A percentile compares a stretch with the other conserved stretches of the same genome.
phyloP scores from a whole-genome alignment of 495 filamentous ascomycete species.

The Parmelia sp. region DNA sequence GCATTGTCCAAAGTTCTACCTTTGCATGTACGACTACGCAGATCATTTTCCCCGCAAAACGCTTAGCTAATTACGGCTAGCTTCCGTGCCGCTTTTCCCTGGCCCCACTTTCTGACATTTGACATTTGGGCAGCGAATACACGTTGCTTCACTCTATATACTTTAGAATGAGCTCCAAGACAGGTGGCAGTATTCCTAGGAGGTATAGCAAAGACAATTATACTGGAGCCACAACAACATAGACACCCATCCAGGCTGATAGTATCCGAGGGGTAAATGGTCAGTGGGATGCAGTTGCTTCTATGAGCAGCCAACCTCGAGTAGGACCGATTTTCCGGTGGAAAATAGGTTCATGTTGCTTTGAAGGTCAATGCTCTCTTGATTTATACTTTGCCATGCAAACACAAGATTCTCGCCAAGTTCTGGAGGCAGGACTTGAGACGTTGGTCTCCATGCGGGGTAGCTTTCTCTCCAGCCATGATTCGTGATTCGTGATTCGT shows the following conservation, averaged over 20 bases:
- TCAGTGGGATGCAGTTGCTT: too few relatives aligned
- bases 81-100: neutral
- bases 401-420: neutral
- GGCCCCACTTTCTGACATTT: neutral
- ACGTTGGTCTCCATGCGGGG: neutral
- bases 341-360: neutral
- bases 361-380: neutral
- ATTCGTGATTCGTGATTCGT: too few relatives aligned
- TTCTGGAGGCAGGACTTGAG: neutral
- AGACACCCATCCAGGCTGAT: too few relatives aligned
- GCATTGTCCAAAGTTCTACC: too few relatives aligned
- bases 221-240: too few relatives aligned
- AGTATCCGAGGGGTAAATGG: too few relatives aligned
- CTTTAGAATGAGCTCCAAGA: too few relatives aligned
- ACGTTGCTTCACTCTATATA: too few relatives aligned
- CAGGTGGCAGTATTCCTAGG: too few relatives aligned
- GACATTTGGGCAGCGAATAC: neutral
- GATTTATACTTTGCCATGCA: neutral
- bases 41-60: neutral
- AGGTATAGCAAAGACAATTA: too few relatives aligned
- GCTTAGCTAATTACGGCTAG: constrained; percentile 2
- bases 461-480: neutral
- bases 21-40: too few relatives aligned
- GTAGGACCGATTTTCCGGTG: neutral
- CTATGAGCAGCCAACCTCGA: neutral